Evolutionary conservation across 139 green algal species (phyloP).

Genomic region (Dunaliella primolecta): DNA sequence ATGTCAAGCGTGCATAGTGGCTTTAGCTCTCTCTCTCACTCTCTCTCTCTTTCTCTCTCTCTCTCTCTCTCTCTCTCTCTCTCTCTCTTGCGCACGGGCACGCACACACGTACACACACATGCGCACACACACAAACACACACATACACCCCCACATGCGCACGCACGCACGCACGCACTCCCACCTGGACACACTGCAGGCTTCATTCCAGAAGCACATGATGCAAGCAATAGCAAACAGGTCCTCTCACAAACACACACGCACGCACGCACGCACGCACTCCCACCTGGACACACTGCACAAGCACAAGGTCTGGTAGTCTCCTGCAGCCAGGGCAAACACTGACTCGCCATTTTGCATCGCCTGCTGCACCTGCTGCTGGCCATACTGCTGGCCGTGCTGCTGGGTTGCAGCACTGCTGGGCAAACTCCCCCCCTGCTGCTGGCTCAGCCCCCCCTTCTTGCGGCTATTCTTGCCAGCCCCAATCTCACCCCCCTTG

Average conservation of each 20-base stretch:
- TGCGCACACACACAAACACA: background rate
- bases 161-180: background rate
- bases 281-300: background rate
- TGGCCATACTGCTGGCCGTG: background rate
- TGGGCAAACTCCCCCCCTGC: background rate
- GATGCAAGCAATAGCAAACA: no score
- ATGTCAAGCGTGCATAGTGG: no score
- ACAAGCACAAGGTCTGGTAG: conserved; percentile 9
- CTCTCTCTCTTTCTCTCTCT: no score
- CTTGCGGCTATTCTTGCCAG: background rate
- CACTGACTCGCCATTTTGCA: background rate
- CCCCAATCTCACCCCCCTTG: background rate
- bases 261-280: background rate
- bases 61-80: no score
- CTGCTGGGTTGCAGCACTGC: background rate
- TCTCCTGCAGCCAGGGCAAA: background rate
- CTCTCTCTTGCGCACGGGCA: background rate
- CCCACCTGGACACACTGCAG: background rate
- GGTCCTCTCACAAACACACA: no score
- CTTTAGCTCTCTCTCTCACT: no score
- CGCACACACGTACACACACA: background rate
- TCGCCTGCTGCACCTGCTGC: background rate
- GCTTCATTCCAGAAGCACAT: no score
- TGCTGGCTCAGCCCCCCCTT: background rate
- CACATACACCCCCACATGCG: background rate